Conservation (phyloP, 1,139 yeast genomes). For the Saccharomyces hybrid region DNA sequence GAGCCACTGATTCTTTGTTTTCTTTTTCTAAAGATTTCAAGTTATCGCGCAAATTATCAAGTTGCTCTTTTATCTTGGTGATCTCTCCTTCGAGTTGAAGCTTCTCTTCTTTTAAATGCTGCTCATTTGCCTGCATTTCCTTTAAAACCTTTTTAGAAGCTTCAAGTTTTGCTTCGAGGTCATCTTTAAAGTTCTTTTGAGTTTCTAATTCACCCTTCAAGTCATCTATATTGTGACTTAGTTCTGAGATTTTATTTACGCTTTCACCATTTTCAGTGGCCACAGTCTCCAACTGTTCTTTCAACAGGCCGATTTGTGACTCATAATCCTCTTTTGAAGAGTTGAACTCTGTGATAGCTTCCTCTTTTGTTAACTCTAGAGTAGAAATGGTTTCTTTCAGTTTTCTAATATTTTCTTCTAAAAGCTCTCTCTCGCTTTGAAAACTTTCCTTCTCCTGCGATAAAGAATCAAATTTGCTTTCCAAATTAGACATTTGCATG, state of each 20-base stretch:
- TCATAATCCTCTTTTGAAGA: background rate
- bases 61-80: background rate
- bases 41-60: background rate
- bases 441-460: constrained; percentile 8
- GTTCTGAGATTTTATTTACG: constrained; percentile 2
- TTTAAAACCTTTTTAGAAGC: constrained; percentile 8
- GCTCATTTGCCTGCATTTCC: constrained; percentile 1
- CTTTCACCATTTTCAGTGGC: background rate
- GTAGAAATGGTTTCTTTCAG: background rate
- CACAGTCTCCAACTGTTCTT: background rate
- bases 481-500: constrained; percentile 5
- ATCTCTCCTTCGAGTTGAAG: background rate
- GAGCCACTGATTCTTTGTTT: background rate
- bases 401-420: background rate
- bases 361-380: background rate
- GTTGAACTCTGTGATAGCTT: background rate
- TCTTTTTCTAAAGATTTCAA: background rate
- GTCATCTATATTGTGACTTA: background rate
- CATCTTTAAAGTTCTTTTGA: background rate
- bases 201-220: constrained; percentile 7
- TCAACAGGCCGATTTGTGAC: background rate
- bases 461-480: constrained; percentile 9
- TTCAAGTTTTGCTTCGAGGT: constrained; percentile 4
- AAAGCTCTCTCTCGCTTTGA: constrained; percentile 5
- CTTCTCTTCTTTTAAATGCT: constrained; percentile 3